phyloP scores from a whole-genome alignment of 352 stramenopile species.

The Elongisporangium undulatum region DNA sequence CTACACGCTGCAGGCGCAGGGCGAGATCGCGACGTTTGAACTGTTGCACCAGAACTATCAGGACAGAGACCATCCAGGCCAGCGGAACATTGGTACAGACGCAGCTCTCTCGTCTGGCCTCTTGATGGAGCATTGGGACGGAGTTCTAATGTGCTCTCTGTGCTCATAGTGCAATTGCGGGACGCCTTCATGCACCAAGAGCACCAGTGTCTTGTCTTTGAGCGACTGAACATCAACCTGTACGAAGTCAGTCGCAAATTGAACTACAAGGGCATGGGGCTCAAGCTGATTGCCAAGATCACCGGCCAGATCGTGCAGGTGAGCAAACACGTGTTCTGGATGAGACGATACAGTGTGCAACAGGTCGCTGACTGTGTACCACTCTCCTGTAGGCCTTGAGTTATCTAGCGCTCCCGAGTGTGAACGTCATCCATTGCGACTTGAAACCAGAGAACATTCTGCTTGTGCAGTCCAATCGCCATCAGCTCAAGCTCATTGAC shows the following conservation, averaged over 20 bases:
- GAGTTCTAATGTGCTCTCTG: conserved; percentile 8
- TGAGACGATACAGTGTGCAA: not conserved
- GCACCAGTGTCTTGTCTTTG: conserved; percentile 99
- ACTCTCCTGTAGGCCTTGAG: conserved; percentile 42
- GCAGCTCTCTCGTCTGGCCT: conserved; percentile 8
- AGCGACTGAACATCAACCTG: conserved; percentile 94
- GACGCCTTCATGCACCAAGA: conserved; percentile 95
- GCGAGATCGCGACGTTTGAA: conserved; percentile 95
- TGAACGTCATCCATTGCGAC: conserved; percentile 99
- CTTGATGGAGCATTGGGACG: conserved; percentile 15
- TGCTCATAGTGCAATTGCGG: conserved; percentile 82
- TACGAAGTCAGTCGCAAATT: conserved; percentile 97
- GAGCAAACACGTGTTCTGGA: not conserved
- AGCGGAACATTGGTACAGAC: conserved; percentile 90
- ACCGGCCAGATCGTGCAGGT: conserved; percentile 93
- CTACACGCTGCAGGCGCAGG: conserved; percentile 96
- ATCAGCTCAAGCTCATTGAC: conserved; percentile 98
- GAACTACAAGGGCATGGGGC: conserved; percentile 87
- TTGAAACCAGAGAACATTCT: conserved; percentile 99
- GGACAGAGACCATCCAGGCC: conserved; percentile 52
- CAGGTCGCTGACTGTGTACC: not conserved
- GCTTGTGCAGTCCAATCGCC: conserved; percentile 91
- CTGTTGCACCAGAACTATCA: conserved; percentile 78
- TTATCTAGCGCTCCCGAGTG: conserved; percentile 85
- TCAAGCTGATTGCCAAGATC: conserved; percentile 96